Percentiles rank a stretch among this genome's conserved stretches.
These are phyloP conservation scores for Colletotrichum chlorophyti DNA, from an alignment of 2,329 filamentous ascomycete species.

Conservation along the genomic window DNA sequence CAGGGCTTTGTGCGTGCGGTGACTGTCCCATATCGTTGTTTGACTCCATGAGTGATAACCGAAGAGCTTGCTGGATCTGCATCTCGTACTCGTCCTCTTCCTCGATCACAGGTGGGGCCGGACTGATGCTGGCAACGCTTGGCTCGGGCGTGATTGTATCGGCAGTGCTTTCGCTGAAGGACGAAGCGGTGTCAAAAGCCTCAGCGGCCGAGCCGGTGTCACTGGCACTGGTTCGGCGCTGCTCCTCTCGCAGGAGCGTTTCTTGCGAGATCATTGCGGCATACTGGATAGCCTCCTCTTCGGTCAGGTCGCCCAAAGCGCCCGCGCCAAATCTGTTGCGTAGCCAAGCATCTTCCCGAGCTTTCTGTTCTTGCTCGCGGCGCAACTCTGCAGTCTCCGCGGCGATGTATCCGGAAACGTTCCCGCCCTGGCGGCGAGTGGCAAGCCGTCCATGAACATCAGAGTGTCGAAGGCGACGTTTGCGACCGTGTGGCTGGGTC, in stretches of 20 bases:
- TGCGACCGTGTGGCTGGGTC: conserved; percentile 76
- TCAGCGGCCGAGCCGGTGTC: conserved; percentile 59
- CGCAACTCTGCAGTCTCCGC: conserved; percentile 85
- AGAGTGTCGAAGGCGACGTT: conserved; percentile 77
- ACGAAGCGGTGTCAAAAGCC: conserved; percentile 50
- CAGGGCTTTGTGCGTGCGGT: conserved; percentile 51
- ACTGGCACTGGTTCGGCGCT: conserved; percentile 58
- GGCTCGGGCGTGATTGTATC: conserved; percentile 63
- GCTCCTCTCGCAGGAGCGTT: conserved; percentile 62
- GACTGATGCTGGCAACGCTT: conserved; percentile 52
- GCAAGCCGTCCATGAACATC: conserved; percentile 60
- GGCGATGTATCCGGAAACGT: conserved; percentile 81
- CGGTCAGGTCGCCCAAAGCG: conserved; percentile 66
- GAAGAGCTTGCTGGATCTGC: conserved; percentile 68
- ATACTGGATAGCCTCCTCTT: conserved; percentile 70
- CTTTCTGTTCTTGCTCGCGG: conserved; percentile 70
- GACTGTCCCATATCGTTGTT: conserved; percentile 55
- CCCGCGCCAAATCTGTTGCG: conserved; percentile 86
- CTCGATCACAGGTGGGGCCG: conserved; percentile 41
- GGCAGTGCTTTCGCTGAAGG: conserved; percentile 47
- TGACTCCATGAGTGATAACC: conserved; percentile 65
- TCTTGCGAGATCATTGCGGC: conserved; percentile 73
- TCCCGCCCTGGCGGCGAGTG: conserved; percentile 65
- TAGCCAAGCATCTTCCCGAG: conserved; percentile 73
- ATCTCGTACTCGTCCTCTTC: conserved; percentile 63